Base-by-base conservation (phyloP, 805 yeast species). In the Kazachstania kunashirensis region DNA sequence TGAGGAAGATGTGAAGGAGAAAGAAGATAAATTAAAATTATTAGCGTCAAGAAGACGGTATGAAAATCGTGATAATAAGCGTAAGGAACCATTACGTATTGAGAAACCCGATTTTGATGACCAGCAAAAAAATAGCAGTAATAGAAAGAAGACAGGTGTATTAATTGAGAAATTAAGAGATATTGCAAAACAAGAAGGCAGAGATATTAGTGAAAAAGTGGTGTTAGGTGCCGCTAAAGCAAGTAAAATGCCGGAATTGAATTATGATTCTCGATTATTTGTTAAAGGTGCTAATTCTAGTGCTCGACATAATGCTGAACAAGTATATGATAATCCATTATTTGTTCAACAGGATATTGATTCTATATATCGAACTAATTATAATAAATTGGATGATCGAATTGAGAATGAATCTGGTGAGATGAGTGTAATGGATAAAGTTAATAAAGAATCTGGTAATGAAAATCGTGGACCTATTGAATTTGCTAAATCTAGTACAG, bases 261-360 rank as follows among this genome's bases (percentile, higher is more conserved):
- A 66, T 35, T 75, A 73, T 46, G 89, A 80, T 48, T 66, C 83
- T 0, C 63, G 83, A 21, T 52, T 80, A 24, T 78, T 68, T 44
- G 55, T 71, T 8, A 66, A 65, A 20, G 71, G 71, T 2, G 57
- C 72, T 2, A 65, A 65, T 26, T 50, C 63, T 1, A 39, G 46
- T 28, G 53, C 63, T 1, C 37, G 46, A n/a, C 45, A 48, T 4
- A 48, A 49, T 23, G 71, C 65, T 19, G 77, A 69, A 34, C 75
- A 70, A 46, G 58, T 75, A 3, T 79, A 79, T 46, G 80, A 75
- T 42, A 65, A 55, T 34, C 77, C 84, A 1, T 53, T 80, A 18
- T 79, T 78, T 26, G 70, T 65, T 3, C 75, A 72, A 37, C 72
- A 69, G 37, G 74, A 70, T 4, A 57, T 74, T 6, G 65, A 66